Base-by-base conservation (phyloP, 768 basidiomycete genomes). In the Tremella yokohamensis region DNA sequence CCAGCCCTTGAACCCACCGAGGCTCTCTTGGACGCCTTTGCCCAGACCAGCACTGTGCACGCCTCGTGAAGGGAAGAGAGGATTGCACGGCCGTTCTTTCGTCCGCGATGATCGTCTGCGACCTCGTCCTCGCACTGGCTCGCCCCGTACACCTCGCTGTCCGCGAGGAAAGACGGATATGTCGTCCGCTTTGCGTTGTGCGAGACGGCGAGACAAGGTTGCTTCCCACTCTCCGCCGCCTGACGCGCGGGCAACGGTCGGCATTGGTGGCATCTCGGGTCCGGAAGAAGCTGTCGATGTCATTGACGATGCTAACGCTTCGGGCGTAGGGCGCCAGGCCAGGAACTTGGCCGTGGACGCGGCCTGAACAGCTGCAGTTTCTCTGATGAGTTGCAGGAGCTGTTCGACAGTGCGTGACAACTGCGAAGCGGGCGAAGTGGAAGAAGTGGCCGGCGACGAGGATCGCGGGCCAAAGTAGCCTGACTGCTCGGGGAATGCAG, bases 141-240 rank as follows among this genome's bases (percentile, higher is more conserved):
- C 15, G 3, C 34, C 51, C 3, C 22, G 18, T 6, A 52, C 51
- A 18, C 37, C 34, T 18, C 38, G 26, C n/a, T 22, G n/a, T 18
- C 42, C 42, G n/a, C 42, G n/a, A 22, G 22, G n/a, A n/a, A 18
- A n/a, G n/a, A n/a, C 6, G n/a, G 42, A 16, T 19, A 15, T 51
- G 24, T 58, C 65, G 18, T 52, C 49, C 37, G 67, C 63, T 25
- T 65, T 57, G 22, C 69, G 58, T 45, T 65, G 62, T 2, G 71
- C 71, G 6, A 73, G 42, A 16, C 71, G 58, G 19, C 71, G 49
- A 11, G 60, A 63, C 3, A 73, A 54, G 7, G 54, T 63, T 0
- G 71, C 71, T 62, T 73, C 71, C 71, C 71, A 73, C 48, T 73
- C 71, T 13, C 68, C 71, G n/a, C 69, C 66, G 2, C 66, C 70